Evolutionary conservation across 805 yeast species (phyloP).

Genomic region (Jamesozyma hellenica): DNA sequence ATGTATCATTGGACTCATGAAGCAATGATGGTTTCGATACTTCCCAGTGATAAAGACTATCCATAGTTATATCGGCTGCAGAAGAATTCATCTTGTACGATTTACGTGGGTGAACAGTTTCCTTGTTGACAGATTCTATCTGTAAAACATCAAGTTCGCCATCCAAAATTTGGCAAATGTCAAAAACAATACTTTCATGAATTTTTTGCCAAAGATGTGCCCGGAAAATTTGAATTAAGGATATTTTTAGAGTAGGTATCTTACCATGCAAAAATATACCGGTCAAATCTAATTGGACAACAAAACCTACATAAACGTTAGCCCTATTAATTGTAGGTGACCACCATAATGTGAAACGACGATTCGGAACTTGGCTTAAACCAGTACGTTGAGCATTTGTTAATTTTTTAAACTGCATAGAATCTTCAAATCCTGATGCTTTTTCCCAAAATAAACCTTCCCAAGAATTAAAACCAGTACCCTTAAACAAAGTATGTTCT

Average conservation of each 20-base stretch:
- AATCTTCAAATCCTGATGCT: constrained; percentile 94
- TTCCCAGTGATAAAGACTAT: constrained; percentile 72
- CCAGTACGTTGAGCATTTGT: constrained; percentile 98
- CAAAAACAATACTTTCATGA: constrained; percentile 90
- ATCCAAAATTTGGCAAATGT: constrained; percentile 84
- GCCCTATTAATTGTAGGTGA: constrained; percentile 98
- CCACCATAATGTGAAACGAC: constrained; percentile 98
- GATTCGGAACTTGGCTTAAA: constrained; percentile 91
- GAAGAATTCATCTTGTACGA: constrained; percentile 96
- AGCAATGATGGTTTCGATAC: constrained; percentile 73
- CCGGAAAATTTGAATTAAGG: constrained; percentile 89
- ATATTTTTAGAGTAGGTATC: constrained; percentile 91
- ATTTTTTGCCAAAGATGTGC: constrained; percentile 99
- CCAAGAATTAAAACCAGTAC: constrained; percentile 97
- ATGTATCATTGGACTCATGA: constrained; percentile 56
- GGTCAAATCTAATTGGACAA: constrained; percentile 90
- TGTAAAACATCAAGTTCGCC: constrained; percentile 74
- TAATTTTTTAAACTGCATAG: constrained; percentile 84
- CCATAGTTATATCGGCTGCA: constrained; percentile 77
- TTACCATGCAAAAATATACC: constrained; percentile 97
- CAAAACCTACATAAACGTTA: constrained; percentile 93
- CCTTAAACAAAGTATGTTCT: constrained; percentile 90
- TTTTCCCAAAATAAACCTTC: constrained; percentile 98
- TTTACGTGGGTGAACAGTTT: constrained; percentile 91
- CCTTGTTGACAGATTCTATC: constrained; percentile 78